phyloP scores from a whole-genome alignment of 805 yeast species.

The Nakazawaea siamensis region DNA sequence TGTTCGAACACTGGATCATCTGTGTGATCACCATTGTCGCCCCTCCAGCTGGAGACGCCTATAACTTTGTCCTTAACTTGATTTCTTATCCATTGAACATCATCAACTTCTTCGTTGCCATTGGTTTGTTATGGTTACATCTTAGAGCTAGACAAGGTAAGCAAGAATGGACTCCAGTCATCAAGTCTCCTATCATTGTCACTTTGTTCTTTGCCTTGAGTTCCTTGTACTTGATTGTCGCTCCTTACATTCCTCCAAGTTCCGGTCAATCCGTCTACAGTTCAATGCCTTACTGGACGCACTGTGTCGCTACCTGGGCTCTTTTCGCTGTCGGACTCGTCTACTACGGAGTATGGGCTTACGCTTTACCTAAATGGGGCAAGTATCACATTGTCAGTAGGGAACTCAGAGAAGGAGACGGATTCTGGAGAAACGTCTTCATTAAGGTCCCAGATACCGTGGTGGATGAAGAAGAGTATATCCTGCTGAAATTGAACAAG shows the following conservation, averaged over 20 bases:
- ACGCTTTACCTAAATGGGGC: constrained; percentile 45
- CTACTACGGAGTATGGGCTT: constrained; percentile 63
- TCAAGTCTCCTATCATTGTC: constrained; percentile 58
- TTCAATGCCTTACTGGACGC: constrained; percentile 66
- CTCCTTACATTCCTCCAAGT: constrained; percentile 74
- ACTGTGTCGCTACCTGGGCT: constrained; percentile 79
- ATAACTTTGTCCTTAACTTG: constrained; percentile 70
- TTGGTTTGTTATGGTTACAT: constrained; percentile 54
- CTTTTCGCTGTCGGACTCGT: constrained; percentile 55
- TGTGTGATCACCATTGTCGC: constrained; percentile 69
- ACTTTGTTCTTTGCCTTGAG: constrained; percentile 55
- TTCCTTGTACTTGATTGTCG: constrained; percentile 59
- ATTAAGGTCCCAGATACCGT: constrained; percentile 26
- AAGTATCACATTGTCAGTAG: constrained; percentile 42
- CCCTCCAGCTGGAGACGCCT: constrained; percentile 85
- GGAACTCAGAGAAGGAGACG: constrained; percentile 51
- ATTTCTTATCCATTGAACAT: constrained; percentile 78
- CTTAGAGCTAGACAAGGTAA: constrained; percentile 41
- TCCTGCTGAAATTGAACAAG: constrained; percentile 5
- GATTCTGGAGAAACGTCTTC: constrained; percentile 63
- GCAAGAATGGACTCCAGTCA: constrained; percentile 37
- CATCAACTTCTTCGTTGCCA: constrained; percentile 56
- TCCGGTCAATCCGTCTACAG: constrained; percentile 60
- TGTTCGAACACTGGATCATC: constrained; percentile 69
- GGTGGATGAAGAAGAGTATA: constrained; percentile 4